Base-by-base conservation (phyloP, 495 filamentous ascomycete genomes). In the Trichoderma parareesei region DNA sequence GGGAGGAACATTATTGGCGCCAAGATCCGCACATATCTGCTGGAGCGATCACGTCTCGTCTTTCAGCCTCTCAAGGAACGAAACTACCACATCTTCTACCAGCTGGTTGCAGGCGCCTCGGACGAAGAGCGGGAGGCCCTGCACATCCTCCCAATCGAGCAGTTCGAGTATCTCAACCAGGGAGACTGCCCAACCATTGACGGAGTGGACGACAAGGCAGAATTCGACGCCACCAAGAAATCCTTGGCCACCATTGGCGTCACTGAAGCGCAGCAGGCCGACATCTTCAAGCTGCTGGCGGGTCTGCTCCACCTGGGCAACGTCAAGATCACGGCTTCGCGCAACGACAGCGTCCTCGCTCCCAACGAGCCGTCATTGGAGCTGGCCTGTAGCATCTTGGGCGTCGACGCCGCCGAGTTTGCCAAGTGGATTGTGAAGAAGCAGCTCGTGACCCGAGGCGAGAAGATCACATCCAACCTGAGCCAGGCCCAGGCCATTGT, bases 371-470 rank as follows among this genome's bases (percentile, higher is more conserved):
- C 92, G 13, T 84, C 90, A 14, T 80, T 99, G 60, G 83, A 88
- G 37, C 87, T 86, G 66, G 94, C 95, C 59, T 92, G 91, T 73
- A 79, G 85, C 41, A 89, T 98, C 68, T 84, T 99, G 38, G 94
- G 95, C 35, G 95, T 99, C 64, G 85, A 96, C 73, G 81, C 85
- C 33, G 79, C 81, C 38, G 90, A 95, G 68, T 99, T 99, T 74
- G 92, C 94, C 64, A 97, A 92, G 77, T 99, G 94, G 94, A 98
- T 95, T 55, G 90, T 97, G 46, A 99, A 99, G 82, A 99, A 99
- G 75, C 94, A 98, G 75, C 83, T 99, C 55, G 88, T 97, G 69
- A 99, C 96, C 37, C 85, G 94, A 67, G 96, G 93, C 5, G 94
- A 99, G 74, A 97, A 96, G 79, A 99, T 98, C 69, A 92, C 92